Base-by-base conservation (phyloP, 75 land plant species). In the Picea sitchensis region DNA sequence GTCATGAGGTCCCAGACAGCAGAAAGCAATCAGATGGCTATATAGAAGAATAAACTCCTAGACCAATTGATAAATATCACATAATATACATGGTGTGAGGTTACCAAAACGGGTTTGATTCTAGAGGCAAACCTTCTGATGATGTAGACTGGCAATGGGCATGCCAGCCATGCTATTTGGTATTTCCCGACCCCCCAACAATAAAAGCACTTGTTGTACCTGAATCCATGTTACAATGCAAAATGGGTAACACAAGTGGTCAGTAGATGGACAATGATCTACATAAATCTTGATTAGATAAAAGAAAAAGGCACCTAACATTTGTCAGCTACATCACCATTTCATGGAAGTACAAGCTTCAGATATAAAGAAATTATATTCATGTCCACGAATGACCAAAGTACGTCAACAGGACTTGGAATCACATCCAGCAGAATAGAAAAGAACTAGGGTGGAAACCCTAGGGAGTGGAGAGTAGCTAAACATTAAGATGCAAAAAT, bases 181-280 rank as follows among this genome's bases (percentile, higher is more conserved):
- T 67, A 89, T 80, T 80, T 94, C 97, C 77, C 90, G 86, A 9
- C 95, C 97, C 65, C 95, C 95, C 61, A 95, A 76, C 72, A 93
- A 73, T 64, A 93, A 82, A 51, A 95, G 87, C 21, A 95, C 96
- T n/a, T 91, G 96, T 83, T 93, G 98, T 23, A 95, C 93, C 98
- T 93, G 87, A 72, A 63, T 77, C 58, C 58, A 63, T 69, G 61
- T 34, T 18, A 80, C 32, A 71, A 20, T 18, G 20, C 18, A 3
- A 71, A 71, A 41, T 20, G 3, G 3, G n/a, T 41, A 41, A 38
- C 73, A 69, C 9, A 7, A 18, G 1, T 38, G 44, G 23, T 18
- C 3, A 1, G 47, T 41, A 44, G 2, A 71, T 18, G 6, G 34
- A n/a, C 73, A 18, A 20, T 12, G 14, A 64, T 30, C 67, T 64